Base-by-base conservation (phyloP, 2,329 filamentous ascomycete genomes). In the Eurotiales sp. region DNA sequence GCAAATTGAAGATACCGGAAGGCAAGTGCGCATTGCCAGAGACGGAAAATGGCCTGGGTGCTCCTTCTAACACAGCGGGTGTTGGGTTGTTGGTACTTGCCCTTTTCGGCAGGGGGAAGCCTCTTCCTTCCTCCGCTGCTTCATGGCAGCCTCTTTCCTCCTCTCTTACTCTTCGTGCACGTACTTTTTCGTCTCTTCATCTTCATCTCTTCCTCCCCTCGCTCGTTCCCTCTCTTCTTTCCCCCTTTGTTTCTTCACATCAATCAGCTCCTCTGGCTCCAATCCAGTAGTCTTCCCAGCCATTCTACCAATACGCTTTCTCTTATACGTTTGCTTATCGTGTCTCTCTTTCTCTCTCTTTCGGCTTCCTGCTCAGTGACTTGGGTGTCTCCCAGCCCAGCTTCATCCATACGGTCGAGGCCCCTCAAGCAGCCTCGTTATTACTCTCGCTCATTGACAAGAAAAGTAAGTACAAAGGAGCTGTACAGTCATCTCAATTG, bases 251-350 rank as follows among this genome's bases (percentile, higher is more conserved):
- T 50, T 52, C 57, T 64, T 63, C 61, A 61, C 65, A 60, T 68
- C 68, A 74, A 77, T 77, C 41, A 36, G 29, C 30, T 77, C 75
- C 77, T 72, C 72, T 64, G 67, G 68, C 49, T 46, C 19, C 34
- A 74, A 65, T 74, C 80, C 76, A 74, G 77, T 81, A 78, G 73
- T 74, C 65, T 71, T 51, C 72, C 72, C 66, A 69, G 68, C 71
- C 73, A 75, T 74, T 54, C 53, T 54, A 53, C 51, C 42, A 29
- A 21, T 45, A 49, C 51, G 49, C 46, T 47, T 53, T 48, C 51
- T 59, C 54, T 55, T 53, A 52, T 55, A 55, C 55, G 52, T 46
- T 54, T 43, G 34, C 39, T 44, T 46, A 30, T 34, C 46, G 17
- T 44, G 46, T 48, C 36, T 11, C 42, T 37, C 34, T 36, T 41